Conservation (phyloP, 805 yeast species). For the Myxozyma geophila region DNA sequence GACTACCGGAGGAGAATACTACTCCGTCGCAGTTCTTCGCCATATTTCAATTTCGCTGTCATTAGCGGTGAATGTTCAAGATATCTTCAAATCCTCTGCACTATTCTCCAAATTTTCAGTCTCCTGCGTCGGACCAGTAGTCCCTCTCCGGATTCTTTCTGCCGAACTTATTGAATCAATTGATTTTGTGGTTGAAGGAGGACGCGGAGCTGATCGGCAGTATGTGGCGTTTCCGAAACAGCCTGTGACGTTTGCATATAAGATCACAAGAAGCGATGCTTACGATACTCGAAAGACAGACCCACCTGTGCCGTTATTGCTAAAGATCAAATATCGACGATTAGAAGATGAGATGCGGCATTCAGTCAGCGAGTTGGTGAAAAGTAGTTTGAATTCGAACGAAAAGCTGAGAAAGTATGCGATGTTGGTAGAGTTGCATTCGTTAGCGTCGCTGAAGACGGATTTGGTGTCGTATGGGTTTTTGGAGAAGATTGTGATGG, state of each 20-base stretch:
- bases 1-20: constrained; percentile 36
- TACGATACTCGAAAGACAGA: background rate
- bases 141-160: constrained; percentile 59
- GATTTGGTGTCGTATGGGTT: constrained; percentile 30
- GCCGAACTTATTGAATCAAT: constrained; percentile 50
- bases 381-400: constrained; percentile 3
- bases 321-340: constrained; percentile 45
- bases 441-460: constrained; percentile 7
- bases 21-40: constrained; percentile 33
- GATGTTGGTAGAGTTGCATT: constrained; percentile 20
- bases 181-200: constrained; percentile 39
- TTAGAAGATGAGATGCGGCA: constrained; percentile 35
- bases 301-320: constrained; percentile 27
- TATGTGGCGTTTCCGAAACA: constrained; percentile 70
- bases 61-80: constrained; percentile 79
- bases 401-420: constrained; percentile 7
- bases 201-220: constrained; percentile 32
- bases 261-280: constrained; percentile 47
- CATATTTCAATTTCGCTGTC: constrained; percentile 48
- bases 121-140: constrained; percentile 57
- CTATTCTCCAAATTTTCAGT: constrained; percentile 72
- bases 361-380: constrained; percentile 26
- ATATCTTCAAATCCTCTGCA: constrained; percentile 62
- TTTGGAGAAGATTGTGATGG: constrained; percentile 18
- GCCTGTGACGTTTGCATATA: constrained; percentile 65